Conservation (phyloP, 768 basidiomycete genomes). For the Boletus reticuloceps region DNA sequence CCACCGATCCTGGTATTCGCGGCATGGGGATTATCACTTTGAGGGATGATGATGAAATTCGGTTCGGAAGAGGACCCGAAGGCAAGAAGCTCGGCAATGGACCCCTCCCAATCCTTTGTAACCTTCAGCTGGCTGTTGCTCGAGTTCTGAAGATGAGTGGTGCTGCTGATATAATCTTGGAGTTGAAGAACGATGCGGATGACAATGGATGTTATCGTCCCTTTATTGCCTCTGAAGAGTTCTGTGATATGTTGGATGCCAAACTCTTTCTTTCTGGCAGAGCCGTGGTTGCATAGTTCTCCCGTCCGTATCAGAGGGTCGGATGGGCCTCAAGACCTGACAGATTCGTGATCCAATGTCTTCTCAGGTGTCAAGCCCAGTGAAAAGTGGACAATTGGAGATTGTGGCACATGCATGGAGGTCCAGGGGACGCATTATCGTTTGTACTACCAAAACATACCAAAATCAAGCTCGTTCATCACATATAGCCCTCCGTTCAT, state of each 20-base stretch:
- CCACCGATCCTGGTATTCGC: not conserved
- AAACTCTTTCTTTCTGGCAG: not conserved
- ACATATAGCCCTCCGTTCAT: too few species aligned
- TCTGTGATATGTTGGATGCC: not conserved
- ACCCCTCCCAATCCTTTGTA: not conserved
- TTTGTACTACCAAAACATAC: too few species aligned
- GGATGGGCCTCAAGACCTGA: not conserved
- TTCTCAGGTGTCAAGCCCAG: too few species aligned
- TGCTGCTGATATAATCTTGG: constrained; percentile 2
- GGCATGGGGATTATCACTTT: not conserved
- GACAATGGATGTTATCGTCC: not conserved
- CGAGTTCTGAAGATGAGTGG: constrained; percentile 6
- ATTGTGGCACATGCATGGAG: too few species aligned
- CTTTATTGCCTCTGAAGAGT: not conserved
- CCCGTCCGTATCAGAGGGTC: not conserved
- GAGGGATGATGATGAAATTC: constrained; percentile 3
- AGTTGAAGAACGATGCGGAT: constrained; percentile 1
- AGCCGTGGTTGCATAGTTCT: not conserved
- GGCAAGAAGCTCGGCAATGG: not conserved
- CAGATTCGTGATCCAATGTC: too few species aligned
- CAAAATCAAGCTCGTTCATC: too few species aligned
- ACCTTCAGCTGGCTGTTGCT: constrained; percentile 4
- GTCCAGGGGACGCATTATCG: too few species aligned
- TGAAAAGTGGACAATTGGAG: too few species aligned
- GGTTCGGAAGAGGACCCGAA: not conserved